phyloP scores from a whole-genome alignment of 208 protist genomes.

The Trichomonas tenax region DNA sequence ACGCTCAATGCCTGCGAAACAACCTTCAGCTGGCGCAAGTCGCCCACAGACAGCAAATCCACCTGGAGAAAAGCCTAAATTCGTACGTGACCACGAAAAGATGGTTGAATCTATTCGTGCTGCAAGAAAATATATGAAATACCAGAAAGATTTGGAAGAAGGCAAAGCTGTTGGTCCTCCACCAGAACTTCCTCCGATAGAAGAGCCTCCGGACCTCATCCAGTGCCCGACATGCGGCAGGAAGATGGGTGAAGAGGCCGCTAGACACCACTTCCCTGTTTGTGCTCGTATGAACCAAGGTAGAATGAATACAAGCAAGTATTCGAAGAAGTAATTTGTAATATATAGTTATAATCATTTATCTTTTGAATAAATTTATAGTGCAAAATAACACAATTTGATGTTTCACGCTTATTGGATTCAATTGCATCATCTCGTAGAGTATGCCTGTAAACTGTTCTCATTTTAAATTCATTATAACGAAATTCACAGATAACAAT shows the following conservation, averaged over 20 bases:
- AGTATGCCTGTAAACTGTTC: no score
- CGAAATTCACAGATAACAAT: no score
- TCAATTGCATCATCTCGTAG: no score
- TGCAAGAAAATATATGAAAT: background rate
- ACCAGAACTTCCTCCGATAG: slow-evolving; percentile 4
- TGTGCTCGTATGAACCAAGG: background rate
- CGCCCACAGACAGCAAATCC: background rate
- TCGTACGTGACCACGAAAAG: background rate
- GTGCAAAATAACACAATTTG: no score
- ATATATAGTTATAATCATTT: background rate
- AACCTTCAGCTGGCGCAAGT: background rate
- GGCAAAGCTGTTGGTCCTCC: background rate
- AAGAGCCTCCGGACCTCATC: background rate
- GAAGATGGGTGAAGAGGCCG: background rate
- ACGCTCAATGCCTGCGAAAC: background rate
- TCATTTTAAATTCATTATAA: no score
- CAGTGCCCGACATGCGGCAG: background rate
- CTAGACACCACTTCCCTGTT: background rate
- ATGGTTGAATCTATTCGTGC: background rate
- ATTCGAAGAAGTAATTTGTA: background rate
- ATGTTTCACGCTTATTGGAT: no score
- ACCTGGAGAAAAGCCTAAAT: background rate
- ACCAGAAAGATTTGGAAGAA: slow-evolving; percentile 10
- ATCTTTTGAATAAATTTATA: background rate
- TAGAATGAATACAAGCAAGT: background rate